A percentile compares a stretch with the other conserved stretches of the same genome.
These are phyloP conservation scores for Purpureocillium lavendulum DNA, from an alignment of 2,329 filamentous ascomycete genomes.

Conservation along the genomic window DNA sequence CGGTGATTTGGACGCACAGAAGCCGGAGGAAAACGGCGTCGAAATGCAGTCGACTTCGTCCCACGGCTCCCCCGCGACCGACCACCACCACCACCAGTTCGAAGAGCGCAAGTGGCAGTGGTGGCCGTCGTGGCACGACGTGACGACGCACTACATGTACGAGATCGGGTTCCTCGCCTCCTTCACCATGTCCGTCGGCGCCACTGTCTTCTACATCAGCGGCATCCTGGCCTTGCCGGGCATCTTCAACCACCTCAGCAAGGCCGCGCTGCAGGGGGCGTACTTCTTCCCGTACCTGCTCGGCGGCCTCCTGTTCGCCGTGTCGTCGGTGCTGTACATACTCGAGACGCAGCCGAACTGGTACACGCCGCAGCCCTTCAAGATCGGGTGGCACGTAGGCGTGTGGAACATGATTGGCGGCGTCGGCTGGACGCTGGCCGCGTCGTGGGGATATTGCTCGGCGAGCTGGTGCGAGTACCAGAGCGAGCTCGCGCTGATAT, in stretches of 20 bases:
- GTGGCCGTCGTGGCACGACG: conserved; percentile 46
- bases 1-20: no score
- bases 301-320: conserved; percentile 52
- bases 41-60: no score
- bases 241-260: conserved; percentile 41
- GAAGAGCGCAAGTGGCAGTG: conserved; percentile 39
- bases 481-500: conserved; percentile 28
- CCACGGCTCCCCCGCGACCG: no score
- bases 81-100: conserved; percentile 2
- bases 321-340: conserved; percentile 50
- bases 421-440: conserved; percentile 52
- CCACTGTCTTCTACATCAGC: conserved; percentile 56
- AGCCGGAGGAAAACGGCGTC: no score
- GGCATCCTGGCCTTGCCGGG: conserved; percentile 53
- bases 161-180: conserved; percentile 57
- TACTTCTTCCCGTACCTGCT: conserved; percentile 52
- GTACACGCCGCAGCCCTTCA: conserved; percentile 44
- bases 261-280: conserved; percentile 37
- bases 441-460: conserved; percentile 40
- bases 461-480: conserved; percentile 24
- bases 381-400: conserved; percentile 58
- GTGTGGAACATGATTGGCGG: conserved; percentile 55
- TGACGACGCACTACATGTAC: conserved; percentile 50
- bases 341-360: conserved; percentile 55
- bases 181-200: conserved; percentile 44